These are phyloP conservation scores for Yamadazyma akitaensis DNA, from an alignment of 805 yeast species.

Conservation along the genomic window DNA sequence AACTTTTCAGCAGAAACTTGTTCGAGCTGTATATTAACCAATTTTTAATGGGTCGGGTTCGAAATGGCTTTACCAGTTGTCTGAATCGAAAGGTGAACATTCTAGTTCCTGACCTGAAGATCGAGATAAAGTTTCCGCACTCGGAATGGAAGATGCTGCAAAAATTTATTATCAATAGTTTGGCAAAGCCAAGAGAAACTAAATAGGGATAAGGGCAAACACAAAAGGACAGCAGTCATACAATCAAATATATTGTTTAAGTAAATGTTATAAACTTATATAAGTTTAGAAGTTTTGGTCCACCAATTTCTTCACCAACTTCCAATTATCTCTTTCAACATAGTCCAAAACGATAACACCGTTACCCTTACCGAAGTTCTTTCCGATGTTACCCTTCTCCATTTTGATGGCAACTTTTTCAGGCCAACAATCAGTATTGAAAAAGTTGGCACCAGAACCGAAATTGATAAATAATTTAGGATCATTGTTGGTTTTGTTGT, in stretches of 20 bases:
- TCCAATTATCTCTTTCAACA: conserved; percentile 62
- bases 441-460: conserved; percentile 71
- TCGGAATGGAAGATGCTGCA: conserved; percentile 3
- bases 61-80: not conserved
- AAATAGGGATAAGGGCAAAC: no score
- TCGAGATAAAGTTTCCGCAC: conserved; percentile 5
- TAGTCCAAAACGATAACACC: conserved; percentile 71
- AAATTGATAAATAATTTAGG: conserved; percentile 64
- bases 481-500: conserved; percentile 43
- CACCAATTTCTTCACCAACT: conserved; percentile 46
- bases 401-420: conserved; percentile 56
- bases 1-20: not conserved
- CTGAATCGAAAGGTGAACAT: not conserved
- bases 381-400: conserved; percentile 39
- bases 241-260: not conserved
- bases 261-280: no score
- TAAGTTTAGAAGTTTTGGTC: conserved; percentile 42
- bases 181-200: not conserved
- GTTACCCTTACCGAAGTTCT: conserved; percentile 50
- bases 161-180: not conserved
- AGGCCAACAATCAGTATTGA: conserved; percentile 75
- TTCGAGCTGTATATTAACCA: not conserved
- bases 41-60: not conserved
- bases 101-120: not conserved
- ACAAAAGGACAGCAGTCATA: not conserved